Evolutionary conservation across 805 yeast genomes (phyloP).

Genomic region (Metschnikowia henanensis): DNA sequence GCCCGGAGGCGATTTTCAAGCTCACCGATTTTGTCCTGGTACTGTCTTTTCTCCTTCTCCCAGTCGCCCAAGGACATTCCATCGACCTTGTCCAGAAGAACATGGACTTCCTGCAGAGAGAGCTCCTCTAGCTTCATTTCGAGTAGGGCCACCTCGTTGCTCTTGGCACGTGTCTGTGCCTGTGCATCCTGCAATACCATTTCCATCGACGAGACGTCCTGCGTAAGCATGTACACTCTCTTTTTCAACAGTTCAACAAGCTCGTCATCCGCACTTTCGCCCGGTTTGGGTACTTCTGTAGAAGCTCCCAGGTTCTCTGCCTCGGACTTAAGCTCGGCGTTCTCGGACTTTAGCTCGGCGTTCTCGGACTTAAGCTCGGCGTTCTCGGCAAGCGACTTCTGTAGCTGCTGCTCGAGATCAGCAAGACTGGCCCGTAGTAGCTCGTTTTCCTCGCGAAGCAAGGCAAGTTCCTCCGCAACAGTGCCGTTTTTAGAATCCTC

Average conservation of each 20-base stretch:
- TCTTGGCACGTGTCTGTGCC: constrained; percentile 14
- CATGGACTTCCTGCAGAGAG: constrained; percentile 2
- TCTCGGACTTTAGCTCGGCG: no score
- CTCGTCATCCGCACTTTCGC: constrained; percentile 1
- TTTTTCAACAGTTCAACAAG: constrained; percentile 9
- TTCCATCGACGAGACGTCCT: constrained; percentile 19
- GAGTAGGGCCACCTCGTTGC: constrained; percentile 14
- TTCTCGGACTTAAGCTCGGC: no score
- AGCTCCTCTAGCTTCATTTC: constrained; percentile 15
- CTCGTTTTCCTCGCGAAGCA: constrained; percentile 3
- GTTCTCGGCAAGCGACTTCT: background rate
- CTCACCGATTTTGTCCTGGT: constrained; percentile 7
- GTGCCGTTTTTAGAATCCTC: no score
- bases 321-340: no score
- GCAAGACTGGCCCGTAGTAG: background rate
- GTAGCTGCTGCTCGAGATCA: background rate
- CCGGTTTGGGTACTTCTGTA: background rate
- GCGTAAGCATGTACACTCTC: constrained; percentile 15
- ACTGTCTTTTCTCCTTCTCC: constrained; percentile 9
- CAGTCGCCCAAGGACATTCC: constrained; percentile 13
- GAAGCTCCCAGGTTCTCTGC: background rate
- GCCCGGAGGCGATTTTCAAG: constrained; percentile 4
- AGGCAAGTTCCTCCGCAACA: background rate
- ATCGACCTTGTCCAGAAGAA: constrained; percentile 9
- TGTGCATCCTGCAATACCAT: constrained; percentile 17